Percentiles rank a stretch among this genome's conserved stretches.
Conservation (phyloP, 2,329 filamentous ascomycete species). For the Botrytis porri region DNA sequence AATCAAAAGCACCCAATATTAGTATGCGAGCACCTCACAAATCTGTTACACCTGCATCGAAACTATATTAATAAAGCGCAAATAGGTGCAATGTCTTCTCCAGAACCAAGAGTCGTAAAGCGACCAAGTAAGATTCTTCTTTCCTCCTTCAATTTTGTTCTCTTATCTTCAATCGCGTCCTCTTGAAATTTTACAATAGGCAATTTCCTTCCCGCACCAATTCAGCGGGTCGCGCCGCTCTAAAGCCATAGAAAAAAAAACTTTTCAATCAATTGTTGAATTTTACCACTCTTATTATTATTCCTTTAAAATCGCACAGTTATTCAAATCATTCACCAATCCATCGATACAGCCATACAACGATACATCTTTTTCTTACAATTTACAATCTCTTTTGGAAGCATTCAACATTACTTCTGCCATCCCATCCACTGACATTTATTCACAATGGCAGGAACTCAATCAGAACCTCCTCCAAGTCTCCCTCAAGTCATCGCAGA, state of each 20-base stretch:
- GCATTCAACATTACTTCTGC: constrained; percentile 16
- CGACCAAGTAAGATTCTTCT: constrained; percentile 35
- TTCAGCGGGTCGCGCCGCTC: constrained; percentile 11
- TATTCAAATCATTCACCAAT: constrained; percentile 16
- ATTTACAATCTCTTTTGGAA: neutral
- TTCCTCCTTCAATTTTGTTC: neutral
- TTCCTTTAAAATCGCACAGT: constrained; percentile 1
- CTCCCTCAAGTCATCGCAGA: constrained; percentile 92
- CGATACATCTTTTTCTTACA: neutral
- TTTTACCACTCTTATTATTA: neutral
- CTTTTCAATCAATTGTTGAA: neutral
- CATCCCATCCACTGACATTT: constrained; percentile 28
- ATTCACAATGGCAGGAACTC: constrained; percentile 63
- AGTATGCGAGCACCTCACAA: constrained; percentile 4
- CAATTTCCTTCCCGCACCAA: neutral
- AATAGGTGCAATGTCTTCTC: constrained; percentile 27
- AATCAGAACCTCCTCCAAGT: constrained; percentile 88
- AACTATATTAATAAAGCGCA: constrained; percentile 19
- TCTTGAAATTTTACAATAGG: neutral
- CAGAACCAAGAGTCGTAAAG: constrained; percentile 33
- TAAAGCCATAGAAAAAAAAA: neutral
- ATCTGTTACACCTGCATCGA: neutral
- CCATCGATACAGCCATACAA: neutral
- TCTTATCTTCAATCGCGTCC: neutral
- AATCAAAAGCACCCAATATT: neutral